Evolutionary conservation across 208 protist species (phyloP), one percentile per base, ranked within the genome.

Genomic region (Acanthamoeba sp.): DNA sequence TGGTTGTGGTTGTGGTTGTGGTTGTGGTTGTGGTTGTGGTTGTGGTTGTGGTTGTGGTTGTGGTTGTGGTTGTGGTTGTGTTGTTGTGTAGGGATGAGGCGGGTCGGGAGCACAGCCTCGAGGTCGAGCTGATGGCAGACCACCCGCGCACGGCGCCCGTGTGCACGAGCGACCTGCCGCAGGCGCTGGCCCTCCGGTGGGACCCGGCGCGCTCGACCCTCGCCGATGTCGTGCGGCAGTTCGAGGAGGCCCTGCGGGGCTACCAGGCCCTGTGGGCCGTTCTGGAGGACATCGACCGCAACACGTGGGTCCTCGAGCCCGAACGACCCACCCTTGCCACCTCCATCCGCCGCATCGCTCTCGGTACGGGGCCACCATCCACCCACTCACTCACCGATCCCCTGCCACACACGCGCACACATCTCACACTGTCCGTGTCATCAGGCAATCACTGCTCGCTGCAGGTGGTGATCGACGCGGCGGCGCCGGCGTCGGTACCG

Each of bases 291-390:
- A n/a, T 82, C 42, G 71, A 82, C 42, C 27, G 42, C 42, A 4
- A 82, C 36, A 82, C 71, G 27, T 82, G 71, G 71, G 71, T 82
- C 24, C 42, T 82, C 27, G 71, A 82, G 42, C 71, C 71, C 7
- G 71, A 82, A 9, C 71, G 42, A 7, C 38, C 71, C 71, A 52
- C 71, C 34, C 42, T 52, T 9, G 18, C 71, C 42, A 52, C 71
- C 36, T 38, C 71, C 7, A 82, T 82, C 22, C 71, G 71, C 3
- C 71, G 71, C 1, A 82, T 82, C 22, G 71, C 42, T 7, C 34
- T 50, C 20, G 71, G 71, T 82, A 45, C 9, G 24, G 6, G 6
- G 16, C 6, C 71, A 16, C 2, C 20, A 9, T 14, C 24, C 36
- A 76, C 66, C 32, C 32, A 38, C 6, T 71, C 32, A n/a, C n/a